Evolutionary conservation across 2,329 filamentous ascomycete species (phyloP), one percentile per base, ranked within the genome.

Genomic region (Ceratocystis harringtonii): DNA sequence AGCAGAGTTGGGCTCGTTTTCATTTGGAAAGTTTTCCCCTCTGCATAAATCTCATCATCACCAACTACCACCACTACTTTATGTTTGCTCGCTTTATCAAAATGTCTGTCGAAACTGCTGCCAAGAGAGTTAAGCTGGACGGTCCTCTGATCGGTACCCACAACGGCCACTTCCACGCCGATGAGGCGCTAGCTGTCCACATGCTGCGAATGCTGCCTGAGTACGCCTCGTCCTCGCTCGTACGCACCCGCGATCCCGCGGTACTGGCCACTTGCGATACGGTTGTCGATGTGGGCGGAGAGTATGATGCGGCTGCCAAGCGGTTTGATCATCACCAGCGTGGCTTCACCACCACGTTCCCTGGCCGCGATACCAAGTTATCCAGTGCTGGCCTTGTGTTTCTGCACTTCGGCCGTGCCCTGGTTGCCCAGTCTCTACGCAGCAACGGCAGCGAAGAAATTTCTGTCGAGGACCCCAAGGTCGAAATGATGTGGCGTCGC

Each of bases 301-400:
- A 92, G 75, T 97, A 99, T 78, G 88, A 96, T 73, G 78, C 89
- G 65, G 75, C 78, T 62, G 77, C 77, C 69, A 84, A 90, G 76
- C 88, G 92, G 71, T 99, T 89, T 80, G 94, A 99, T 77, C 94
- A 99, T 79, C 94, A 99, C 81, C 94, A 99, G 80, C 90, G 92
- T 69, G 86, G 85, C 73, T 99, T 99, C 80, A 77, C 78, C 67
- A 87, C 88, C 66, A 90, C 87, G 60, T 99, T 99, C 77, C 91
- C 92, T 22, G 83, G 83, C 68, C 88, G 88, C 72, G 75, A 77
- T 64, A 99, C 94, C 69, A 96, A 95, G 81, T 87, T 99, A 66
- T 95, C 89, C 65, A 95, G 90, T 68, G 94, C 94, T 0, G 94
- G 94, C 1, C 82, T 99, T 25, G 90, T 99, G 43, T 99, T 94